A percentile compares a stretch with the other conserved stretches of the same genome.
Evolutionary conservation across 2,329 filamentous ascomycete genomes (phyloP).

Genomic region (Colletotrichum gloeosporioides): DNA sequence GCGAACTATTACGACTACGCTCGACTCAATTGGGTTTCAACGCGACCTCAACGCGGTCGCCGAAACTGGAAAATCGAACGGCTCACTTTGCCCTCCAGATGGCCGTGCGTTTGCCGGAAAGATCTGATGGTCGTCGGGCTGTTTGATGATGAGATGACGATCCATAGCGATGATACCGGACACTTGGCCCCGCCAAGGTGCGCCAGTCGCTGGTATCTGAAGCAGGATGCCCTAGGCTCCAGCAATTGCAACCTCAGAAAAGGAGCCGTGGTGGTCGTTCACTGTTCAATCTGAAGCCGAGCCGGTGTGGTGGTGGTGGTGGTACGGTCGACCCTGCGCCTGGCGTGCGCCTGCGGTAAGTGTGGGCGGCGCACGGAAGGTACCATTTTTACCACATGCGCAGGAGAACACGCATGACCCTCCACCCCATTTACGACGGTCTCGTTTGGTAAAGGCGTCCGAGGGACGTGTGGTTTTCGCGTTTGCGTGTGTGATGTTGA

Average conservation of each 20-base stretch:
- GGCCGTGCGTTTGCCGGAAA: neutral
- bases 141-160: neutral
- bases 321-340: neutral
- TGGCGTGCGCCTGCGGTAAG: neutral
- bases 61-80: neutral
- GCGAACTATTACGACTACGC: neutral
- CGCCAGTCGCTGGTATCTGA: neutral
- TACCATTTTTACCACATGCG: neutral
- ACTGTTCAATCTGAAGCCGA: conserved; percentile 4
- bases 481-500: neutral
- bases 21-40: neutral
- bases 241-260: neutral
- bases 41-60: neutral
- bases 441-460: neutral
- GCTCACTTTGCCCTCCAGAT: neutral
- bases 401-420: neutral
- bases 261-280: neutral
- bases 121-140: neutral
- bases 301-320: neutral
- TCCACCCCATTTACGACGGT: neutral
- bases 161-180: conserved; percentile 5
- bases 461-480: conserved; percentile 20
- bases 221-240: neutral
- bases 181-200: neutral
- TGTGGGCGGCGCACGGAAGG: neutral